Evolutionary conservation across 2,329 filamentous ascomycete species (phyloP).

Genomic region (Monilinia aucupariae): DNA sequence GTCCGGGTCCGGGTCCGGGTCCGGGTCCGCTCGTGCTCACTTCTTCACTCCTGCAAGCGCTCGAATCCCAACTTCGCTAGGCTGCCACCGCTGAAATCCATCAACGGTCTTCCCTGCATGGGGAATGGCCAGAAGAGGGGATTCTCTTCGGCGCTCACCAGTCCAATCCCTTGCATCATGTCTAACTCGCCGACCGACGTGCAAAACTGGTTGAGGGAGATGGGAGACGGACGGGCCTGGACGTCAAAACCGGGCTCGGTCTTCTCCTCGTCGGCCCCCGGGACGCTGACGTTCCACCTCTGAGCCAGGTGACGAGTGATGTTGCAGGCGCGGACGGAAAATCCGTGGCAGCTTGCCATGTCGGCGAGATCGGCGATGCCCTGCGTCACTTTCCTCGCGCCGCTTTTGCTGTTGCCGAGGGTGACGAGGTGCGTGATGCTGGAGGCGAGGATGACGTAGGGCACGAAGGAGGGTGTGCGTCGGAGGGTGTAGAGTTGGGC

Average conservation of each 20-base stretch:
- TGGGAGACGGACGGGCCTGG: constrained; percentile 19
- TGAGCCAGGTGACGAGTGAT: constrained; percentile 53
- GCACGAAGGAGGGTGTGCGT: constrained; percentile 34
- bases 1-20: too few relatives aligned
- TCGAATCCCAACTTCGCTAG: constrained; percentile 7
- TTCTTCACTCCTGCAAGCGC: neutral
- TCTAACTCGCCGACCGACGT: constrained; percentile 26
- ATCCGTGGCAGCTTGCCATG: constrained; percentile 46
- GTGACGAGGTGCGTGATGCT: constrained; percentile 30
- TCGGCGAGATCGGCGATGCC: constrained; percentile 54
- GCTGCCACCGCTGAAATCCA: constrained; percentile 13
- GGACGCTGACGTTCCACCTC: constrained; percentile 54
- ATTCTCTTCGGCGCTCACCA: constrained; percentile 17
- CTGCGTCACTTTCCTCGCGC: constrained; percentile 43
- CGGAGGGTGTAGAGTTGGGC: constrained; percentile 32
- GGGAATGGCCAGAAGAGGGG: constrained; percentile 34
- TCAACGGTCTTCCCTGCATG: constrained; percentile 29
- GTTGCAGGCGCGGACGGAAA: constrained; percentile 29
- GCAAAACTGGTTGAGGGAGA: constrained; percentile 28
- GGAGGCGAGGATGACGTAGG: constrained; percentile 32
- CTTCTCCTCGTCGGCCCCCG: constrained; percentile 37
- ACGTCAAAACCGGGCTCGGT: constrained; percentile 33
- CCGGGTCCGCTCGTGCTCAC: neutral
- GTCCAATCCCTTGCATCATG: constrained; percentile 32
- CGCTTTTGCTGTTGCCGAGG: constrained; percentile 28